Evolutionary conservation across 805 yeast species (phyloP), one percentile per base, ranked within the genome.

Genomic region (Nematodospora valgi): DNA sequence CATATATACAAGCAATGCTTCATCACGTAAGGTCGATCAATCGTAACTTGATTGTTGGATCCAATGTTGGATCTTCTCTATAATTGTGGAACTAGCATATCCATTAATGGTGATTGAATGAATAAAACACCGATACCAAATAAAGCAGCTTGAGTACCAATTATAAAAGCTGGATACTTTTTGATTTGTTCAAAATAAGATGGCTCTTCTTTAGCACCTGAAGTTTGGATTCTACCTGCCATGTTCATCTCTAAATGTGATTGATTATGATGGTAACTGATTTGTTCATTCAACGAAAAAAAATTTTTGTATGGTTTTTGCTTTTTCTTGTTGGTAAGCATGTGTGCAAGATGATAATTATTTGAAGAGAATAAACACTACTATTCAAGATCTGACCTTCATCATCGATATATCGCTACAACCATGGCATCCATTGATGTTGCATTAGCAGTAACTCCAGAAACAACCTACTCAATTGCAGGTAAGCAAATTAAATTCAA

Each of bases 401-500:
- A 2, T 15, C 13, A 30, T 15, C 27, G 6, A 6, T 7, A 16
- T 13, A n/a, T 12, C 6, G n/a, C 5, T 27, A 32, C 13, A 14
- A 34, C 23, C 17, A 57, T 56, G 62, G 39, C 59, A 22, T 39
- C 49, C 26, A 21, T 17, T 15, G 48, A 50, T 20, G 55, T 48
- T 30, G 54, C 52, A 12, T 46, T 57, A 32, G 53, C 56, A 6
- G 76, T 80, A 41, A 57, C 66, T 4, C 65, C 65, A 8, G 65
- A 61, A 8, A 75, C 46, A 23, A 58, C 63, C 20, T 51, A 66
- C 56, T 81, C 94, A 14, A 62, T 87, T 41, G 76, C 84, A 18
- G 86, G 87, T 16, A 80, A 81, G 56, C 84, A 85, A 32, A 49
- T 82, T 52, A 91, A 88, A 58, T 76, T 89, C 43, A 82, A 89